phyloP scores from a whole-genome alignment of 2,329 filamentous ascomycete genomes.

The Iodosphaeria phyllophila region DNA sequence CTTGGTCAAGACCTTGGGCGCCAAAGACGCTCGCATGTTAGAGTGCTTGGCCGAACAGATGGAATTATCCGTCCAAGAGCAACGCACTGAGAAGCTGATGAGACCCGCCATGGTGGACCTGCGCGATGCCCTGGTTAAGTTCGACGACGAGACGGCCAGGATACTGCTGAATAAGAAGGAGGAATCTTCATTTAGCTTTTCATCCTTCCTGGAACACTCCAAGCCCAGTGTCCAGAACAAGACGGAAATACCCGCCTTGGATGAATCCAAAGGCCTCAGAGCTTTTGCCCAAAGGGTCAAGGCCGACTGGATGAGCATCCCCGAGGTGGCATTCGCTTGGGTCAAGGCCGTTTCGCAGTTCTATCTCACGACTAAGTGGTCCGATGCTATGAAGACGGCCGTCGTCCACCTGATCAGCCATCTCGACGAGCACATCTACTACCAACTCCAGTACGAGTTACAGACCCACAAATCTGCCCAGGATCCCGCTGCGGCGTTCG shows the following conservation, averaged over 20 bases:
- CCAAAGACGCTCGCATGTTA: constrained; percentile 28
- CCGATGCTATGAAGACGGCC: constrained; percentile 33
- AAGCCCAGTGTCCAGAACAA: constrained; percentile 34
- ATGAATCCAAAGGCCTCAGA: constrained; percentile 31
- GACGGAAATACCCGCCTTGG: constrained; percentile 25
- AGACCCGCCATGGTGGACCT: constrained; percentile 29
- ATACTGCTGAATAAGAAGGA: constrained; percentile 34
- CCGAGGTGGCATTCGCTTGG: constrained; percentile 42
- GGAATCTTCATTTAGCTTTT: constrained; percentile 30
- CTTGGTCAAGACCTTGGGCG: constrained; percentile 33
- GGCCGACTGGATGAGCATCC: constrained; percentile 29
- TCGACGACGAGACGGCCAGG: constrained; percentile 33
- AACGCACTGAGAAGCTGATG: constrained; percentile 27
- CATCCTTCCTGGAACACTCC: constrained; percentile 44
- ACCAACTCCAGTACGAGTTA: constrained; percentile 24
- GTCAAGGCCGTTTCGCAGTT: constrained; percentile 27
- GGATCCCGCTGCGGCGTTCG: constrained; percentile 6
- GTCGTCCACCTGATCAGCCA: constrained; percentile 37
- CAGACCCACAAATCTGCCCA: constrained; percentile 7
- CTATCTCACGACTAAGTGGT: constrained; percentile 37
- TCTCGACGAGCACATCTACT: constrained; percentile 32
- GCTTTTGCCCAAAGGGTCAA: constrained; percentile 31
- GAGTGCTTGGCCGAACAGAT: constrained; percentile 28
- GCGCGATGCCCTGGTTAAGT: constrained; percentile 26
- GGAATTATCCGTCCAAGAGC: constrained; percentile 30